phyloP scores from a whole-genome alignment of 2,329 filamentous ascomycete genomes.

The Pyrenophora tritici-repentis region DNA sequence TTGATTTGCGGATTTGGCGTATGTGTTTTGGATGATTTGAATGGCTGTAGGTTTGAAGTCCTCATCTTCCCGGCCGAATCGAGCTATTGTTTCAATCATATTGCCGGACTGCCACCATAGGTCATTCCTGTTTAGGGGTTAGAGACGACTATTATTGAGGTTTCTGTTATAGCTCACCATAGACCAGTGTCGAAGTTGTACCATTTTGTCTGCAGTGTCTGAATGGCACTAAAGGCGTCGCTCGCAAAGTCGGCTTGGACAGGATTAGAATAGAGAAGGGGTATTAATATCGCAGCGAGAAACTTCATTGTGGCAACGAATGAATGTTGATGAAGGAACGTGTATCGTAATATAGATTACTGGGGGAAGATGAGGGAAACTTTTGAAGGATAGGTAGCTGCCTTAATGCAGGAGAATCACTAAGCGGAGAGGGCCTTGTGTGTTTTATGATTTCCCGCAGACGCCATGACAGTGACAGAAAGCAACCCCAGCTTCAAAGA shows the following conservation, averaged over 20 bases:
- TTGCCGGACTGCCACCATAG: slow-evolving; percentile 49
- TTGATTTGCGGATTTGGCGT: slow-evolving; percentile 36
- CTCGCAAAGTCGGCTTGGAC: slow-evolving; percentile 31
- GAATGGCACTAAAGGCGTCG: slow-evolving; percentile 35
- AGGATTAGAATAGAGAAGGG: slow-evolving; percentile 18
- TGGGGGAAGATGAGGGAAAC: not conserved
- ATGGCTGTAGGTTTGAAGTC: slow-evolving; percentile 36
- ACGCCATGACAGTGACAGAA: slow-evolving; percentile 20
- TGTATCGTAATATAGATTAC: not conserved
- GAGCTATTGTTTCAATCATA: slow-evolving; percentile 42
- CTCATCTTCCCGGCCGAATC: slow-evolving; percentile 36
- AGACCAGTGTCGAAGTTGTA: slow-evolving; percentile 41
- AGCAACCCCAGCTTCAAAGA: slow-evolving; percentile 16
- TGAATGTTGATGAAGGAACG: not conserved
- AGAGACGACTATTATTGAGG: not conserved
- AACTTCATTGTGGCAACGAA: slow-evolving; percentile 27
- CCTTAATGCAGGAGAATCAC: not conserved
- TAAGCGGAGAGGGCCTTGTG: slow-evolving; percentile 11
- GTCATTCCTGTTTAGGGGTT: slow-evolving; percentile 18
- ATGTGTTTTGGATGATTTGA: slow-evolving; percentile 42
- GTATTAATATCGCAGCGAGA: slow-evolving; percentile 16
- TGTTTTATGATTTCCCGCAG: slow-evolving; percentile 26
- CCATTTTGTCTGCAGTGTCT: slow-evolving; percentile 38
- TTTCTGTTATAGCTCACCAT: slow-evolving; percentile 29
- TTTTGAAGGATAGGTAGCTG: not conserved